A percentile compares a stretch with the other conserved stretches of the same genome.
phyloP scores from a whole-genome alignment of 345 rosid species.

The Boechera divaricarpa region DNA sequence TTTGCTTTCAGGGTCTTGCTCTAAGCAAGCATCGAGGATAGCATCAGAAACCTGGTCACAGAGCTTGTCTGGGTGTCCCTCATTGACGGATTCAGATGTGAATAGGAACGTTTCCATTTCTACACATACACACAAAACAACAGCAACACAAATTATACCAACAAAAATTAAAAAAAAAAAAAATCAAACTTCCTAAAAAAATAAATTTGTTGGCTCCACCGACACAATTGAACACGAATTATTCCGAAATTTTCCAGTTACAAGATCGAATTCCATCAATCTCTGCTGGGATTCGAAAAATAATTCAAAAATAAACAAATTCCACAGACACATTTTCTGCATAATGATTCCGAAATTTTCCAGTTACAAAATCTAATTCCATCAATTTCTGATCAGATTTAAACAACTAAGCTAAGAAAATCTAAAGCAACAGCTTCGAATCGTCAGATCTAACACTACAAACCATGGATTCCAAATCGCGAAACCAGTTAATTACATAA shows the following conservation, averaged over 20 bases:
- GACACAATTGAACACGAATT: slow-evolving; percentile 14
- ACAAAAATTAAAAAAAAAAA: neutral
- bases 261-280: neutral
- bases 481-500: neutral
- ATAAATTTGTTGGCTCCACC: slow-evolving; percentile 14
- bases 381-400: neutral
- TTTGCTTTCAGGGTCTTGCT: slow-evolving; percentile 85
- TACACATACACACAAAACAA: slow-evolving; percentile 21
- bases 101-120: slow-evolving; percentile 78
- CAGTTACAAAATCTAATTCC: neutral
- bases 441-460: slow-evolving; percentile 29
- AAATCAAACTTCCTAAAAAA: neutral
- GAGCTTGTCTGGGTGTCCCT: slow-evolving; percentile 86
- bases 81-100: slow-evolving; percentile 86
- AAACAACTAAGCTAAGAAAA: neutral
- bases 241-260: neutral
- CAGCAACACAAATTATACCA: neutral
- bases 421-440: neutral
- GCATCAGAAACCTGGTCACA: slow-evolving; percentile 88
- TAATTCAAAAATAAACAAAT: neutral
- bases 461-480: neutral
- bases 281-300: too few species aligned
- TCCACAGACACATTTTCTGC: neutral
- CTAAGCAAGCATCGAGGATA: slow-evolving; percentile 82
- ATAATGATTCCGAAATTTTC: neutral